These are phyloP conservation scores for Tephrocybe sp. DNA, from an alignment of 768 basidiomycete species.

Conservation along the genomic window DNA sequence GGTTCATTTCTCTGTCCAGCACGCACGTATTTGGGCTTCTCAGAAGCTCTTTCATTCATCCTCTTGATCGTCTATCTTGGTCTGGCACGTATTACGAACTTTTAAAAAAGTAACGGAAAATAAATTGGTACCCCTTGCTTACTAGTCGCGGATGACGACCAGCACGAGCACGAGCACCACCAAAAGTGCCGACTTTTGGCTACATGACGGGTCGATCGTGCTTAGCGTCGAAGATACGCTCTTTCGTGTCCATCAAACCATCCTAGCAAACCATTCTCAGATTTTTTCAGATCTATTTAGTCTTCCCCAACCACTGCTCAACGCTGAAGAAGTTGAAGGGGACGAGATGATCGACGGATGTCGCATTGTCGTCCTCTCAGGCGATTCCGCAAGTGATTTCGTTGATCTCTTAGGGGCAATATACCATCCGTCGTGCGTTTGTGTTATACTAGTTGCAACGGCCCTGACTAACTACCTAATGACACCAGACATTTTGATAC, in stretches of 20 bases:
- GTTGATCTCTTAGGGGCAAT: conserved; percentile 47
- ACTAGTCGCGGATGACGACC: too few species aligned
- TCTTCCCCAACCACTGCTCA: conserved; percentile 44
- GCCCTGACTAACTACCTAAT: neutral
- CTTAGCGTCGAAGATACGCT: conserved; percentile 36
- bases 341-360: conserved; percentile 45
- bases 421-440: conserved; percentile 44
- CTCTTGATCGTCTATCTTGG: too few species aligned
- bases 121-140: too few species aligned
- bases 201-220: conserved; percentile 45
- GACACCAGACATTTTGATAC: conserved; percentile 33
- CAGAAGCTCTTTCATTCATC: too few species aligned
- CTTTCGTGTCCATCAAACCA: conserved; percentile 45
- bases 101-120: too few species aligned
- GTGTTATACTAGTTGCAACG: neutral
- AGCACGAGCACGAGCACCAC: neutral
- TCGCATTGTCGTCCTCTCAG: conserved; percentile 41
- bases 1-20: too few species aligned
- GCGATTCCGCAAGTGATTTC: conserved; percentile 47
- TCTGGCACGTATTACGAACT: too few species aligned
- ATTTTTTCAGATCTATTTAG: conserved; percentile 62
- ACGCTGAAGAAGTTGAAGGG: conserved; percentile 9
- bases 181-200: conserved; percentile 33
- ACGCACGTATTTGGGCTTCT: too few species aligned
- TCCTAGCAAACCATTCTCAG: conserved; percentile 54